A percentile compares a stretch with the other conserved stretches of the same genome.
phyloP scores from a whole-genome alignment of 1,284 basidiomycete genomes.

The Ustilago loliicola region DNA sequence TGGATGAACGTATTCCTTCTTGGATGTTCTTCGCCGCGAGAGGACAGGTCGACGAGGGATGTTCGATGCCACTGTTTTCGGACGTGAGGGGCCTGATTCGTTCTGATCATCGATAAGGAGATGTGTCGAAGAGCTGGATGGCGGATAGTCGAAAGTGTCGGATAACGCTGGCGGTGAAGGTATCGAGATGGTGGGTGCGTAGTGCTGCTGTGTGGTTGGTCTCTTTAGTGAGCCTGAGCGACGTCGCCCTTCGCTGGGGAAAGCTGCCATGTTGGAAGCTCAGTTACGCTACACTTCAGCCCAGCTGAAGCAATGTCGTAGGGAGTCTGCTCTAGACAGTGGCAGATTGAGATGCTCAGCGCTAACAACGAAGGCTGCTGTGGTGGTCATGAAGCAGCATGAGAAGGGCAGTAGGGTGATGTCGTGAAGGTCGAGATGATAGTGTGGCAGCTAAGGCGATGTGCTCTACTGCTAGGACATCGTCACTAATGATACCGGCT shows the following conservation, averaged over 20 bases:
- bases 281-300: background rate
- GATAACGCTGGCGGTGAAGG: constrained; percentile 23
- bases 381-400: constrained; percentile 3
- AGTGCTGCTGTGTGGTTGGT: constrained; percentile 11
- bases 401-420: background rate
- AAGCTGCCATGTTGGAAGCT: constrained; percentile 5
- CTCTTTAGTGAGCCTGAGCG: constrained; percentile 28
- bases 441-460: background rate
- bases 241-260: background rate
- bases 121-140: constrained; percentile 15
- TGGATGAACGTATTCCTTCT: constrained; percentile 61
- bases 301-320: background rate
- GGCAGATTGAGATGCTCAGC: background rate
- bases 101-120: constrained; percentile 6
- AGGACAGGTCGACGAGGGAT: constrained; percentile 40
- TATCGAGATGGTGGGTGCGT: constrained; percentile 24
- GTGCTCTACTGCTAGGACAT: background rate
- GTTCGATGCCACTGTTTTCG: background rate
- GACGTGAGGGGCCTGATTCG: constrained; percentile 21
- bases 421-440: background rate
- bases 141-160: constrained; percentile 5
- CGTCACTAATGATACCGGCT: background rate
- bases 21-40: constrained; percentile 37
- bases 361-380: background rate
- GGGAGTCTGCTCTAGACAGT: background rate